Evolutionary conservation across 768 basidiomycete genomes (phyloP), one percentile per base, ranked within the genome.

Genomic region (Amanita brunnescens): DNA sequence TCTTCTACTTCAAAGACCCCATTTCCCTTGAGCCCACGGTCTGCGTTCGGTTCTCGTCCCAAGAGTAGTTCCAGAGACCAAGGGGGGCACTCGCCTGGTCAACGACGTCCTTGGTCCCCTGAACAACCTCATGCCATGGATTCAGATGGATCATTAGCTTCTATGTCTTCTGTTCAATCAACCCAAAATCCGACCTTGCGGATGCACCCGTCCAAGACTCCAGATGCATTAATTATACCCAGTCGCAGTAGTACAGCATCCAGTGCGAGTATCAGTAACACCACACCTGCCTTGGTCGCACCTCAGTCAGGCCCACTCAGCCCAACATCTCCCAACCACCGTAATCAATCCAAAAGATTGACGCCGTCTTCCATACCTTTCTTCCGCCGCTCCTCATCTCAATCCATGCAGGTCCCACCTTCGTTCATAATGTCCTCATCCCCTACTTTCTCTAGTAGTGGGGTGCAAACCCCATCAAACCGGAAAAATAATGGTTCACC

Each of bases 341-440:
- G 84, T 35, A 76, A 78, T 24, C 80, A 83, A 52, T 82, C 82
- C 16, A 91, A 85, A 64, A 83, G 92, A 53, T 78, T 92, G 41
- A 93, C 92, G 1, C 91, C 91, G 1, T 92, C 90, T 23, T 88
- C 90, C 12, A 95, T 95, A 53, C 92, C 92, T 2, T 95, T 95
- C 69, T 94, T 95, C 72, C 80, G 90, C 39, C 85, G 92, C 32
- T 91, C 91, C 6, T 88, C 89, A 23, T 93, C 92, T 6, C 87
- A 91, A 61, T 89, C 87, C 12, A 85, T 89, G 77, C 85, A 89
- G 55, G 64, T 83, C 21, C 77, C 81, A 16, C 70, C 79, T 6
- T 61, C 74, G 23, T 66, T 74, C 13, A 67, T 70, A 8, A 71
- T 72, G 2, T 64, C 86, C 10, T 73, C 79, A 8, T 75, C 81